Conservation (phyloP, 306 rosid genomes). For the Macrotyloma uniflorum region DNA sequence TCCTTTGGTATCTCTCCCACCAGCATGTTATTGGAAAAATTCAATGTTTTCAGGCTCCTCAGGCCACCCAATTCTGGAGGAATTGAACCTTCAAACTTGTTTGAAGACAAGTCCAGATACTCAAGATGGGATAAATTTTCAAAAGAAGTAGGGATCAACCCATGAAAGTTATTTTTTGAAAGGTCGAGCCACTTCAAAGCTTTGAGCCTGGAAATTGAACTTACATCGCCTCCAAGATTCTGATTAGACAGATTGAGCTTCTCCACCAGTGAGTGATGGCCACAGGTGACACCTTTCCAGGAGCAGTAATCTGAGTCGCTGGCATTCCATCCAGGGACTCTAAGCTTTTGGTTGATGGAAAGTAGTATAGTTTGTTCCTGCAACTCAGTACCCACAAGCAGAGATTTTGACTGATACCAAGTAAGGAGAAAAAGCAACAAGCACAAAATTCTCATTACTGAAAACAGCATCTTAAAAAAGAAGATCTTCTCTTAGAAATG, state of each 20-base stretch:
- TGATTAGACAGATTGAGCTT: neutral
- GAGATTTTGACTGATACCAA: neutral
- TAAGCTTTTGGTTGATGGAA: neutral
- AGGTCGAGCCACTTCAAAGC: conserved; percentile 14
- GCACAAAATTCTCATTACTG: neutral
- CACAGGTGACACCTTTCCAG: neutral
- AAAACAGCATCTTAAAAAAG: neutral
- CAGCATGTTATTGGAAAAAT: neutral
- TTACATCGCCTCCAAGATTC: neutral
- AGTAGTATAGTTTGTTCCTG: neutral
- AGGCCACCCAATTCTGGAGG: neutral
- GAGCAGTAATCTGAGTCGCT: neutral
- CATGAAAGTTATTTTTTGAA: neutral
- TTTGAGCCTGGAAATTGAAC: neutral
- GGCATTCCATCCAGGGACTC: neutral
- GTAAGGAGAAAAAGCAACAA: neutral
- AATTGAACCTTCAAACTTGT: conserved; percentile 11
- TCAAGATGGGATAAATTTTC: neutral
- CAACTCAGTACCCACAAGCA: neutral
- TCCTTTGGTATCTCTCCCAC: neutral
- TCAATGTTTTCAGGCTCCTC: neutral
- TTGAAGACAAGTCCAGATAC: neutral
- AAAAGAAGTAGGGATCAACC: neutral
- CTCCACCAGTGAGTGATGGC: neutral
- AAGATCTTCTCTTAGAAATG: neutral